Base-by-base conservation (phyloP, 2,329 filamentous ascomycete species). In the Metarhizium album region DNA sequence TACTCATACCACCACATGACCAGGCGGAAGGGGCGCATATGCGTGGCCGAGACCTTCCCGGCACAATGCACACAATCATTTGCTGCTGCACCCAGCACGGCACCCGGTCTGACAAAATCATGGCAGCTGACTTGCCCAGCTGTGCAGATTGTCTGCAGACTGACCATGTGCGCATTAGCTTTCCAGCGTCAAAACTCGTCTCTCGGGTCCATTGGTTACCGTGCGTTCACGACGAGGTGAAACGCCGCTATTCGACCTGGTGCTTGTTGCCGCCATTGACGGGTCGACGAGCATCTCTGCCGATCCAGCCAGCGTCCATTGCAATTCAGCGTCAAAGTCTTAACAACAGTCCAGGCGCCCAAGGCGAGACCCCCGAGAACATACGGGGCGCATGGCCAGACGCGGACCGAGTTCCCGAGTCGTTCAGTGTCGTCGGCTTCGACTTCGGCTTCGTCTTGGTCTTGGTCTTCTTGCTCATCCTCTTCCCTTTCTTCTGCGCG, bases 41-140 rank as follows among this genome's bases (percentile, higher is more conserved):
- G 6, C 42, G 18, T 45, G 48, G 33, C 42, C 42, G 42, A 49
- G 48, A 49, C 48, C 20, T 45, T 45, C 22, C 27, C 16, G 31
- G n/a, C n/a, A n/a, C n/a, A n/a, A n/a, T n/a, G n/a, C n/a, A n/a
- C 42, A 45, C 42, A 14, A 13, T 45, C 40, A 49, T 29, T 49
- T 49, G 48, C 24, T 35, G 48, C 31, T 38, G 23, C 42, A 46
- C 48, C 48, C 29, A 49, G 42, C 38, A 49, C n/a, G 42, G 48
- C 48, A 49, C 45, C 42, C 42, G 48, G 48, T 49, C 22, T 49
- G 48, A 18, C 42, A 49, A 13, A 37, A 20, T 38, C 29, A 22
- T 42, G 37, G 22, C 49, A 47, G 45, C 38, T 47, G 49, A 51
- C 49, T 43, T 29, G 29, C 27, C n/a, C 24, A n/a, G 38, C 22